Base-by-base conservation (phyloP, 495 filamentous ascomycete genomes). In the Xylona heveae region DNA sequence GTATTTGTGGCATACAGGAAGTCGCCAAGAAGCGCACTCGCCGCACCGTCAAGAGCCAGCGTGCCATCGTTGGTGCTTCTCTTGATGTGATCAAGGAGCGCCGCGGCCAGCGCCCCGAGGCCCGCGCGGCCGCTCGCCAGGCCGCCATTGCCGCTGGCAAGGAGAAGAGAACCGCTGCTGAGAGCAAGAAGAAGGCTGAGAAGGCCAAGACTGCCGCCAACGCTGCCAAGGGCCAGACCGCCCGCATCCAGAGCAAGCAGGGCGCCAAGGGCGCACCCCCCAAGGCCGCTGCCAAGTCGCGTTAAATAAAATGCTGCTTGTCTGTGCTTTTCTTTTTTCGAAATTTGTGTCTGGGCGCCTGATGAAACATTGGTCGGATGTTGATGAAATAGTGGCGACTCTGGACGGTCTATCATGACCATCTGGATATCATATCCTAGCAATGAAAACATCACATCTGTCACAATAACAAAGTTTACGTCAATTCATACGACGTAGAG, bases 71-170 rank as follows among this genome's bases (percentile, higher is more conserved):
- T 52, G 88, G 88, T 69, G 84, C 84, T 46, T 90, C 84, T 44
- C 82, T 99, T 58, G 90, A 99, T 48, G 78, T 93, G 47, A 95
- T 99, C 71, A 99, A 95, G 72, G 88, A 99, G 73, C 81, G 81
- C 62, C 85, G 88, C 51, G 57, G 67, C 39, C 64, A 73, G 65
- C 80, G 90, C 45, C 88, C 88, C 41, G 88, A 95, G 64, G 88
- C 80, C 55, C 85, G 88, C 52, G 66, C 68, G 47, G 88, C 90
- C 49, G 84, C 82, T 49, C 88, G 88, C 57, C 62, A 68, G 40
- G 64, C 74, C 47, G 90, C 90, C 57, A 88, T 94, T 66, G 79
- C 78, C 62, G 79, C 82, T 48, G 72, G 71, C 58, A 99, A 99
- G 74, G 85, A 88, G 57, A 93, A 94, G 81, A 88, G 85, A 64